Evolutionary conservation across 2,329 filamentous ascomycete species (phyloP).

Genomic region (Coniochaeta pulveracea): DNA sequence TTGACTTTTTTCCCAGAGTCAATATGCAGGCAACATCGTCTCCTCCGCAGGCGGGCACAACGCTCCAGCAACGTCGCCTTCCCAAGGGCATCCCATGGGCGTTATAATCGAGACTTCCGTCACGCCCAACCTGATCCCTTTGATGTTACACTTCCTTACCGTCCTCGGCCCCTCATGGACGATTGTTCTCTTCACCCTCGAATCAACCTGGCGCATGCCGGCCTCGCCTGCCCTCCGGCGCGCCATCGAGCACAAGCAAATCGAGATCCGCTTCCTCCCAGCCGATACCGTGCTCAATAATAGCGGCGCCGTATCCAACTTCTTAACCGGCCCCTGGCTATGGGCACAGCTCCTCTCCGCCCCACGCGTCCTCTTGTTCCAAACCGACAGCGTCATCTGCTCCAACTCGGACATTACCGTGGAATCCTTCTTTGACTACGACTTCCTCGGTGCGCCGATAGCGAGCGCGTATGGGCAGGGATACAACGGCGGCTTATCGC

Average conservation of each 20-base stretch:
- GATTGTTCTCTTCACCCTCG: constrained; percentile 28
- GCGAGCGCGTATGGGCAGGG: constrained; percentile 10
- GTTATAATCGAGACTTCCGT: constrained; percentile 27
- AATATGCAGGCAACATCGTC: background rate
- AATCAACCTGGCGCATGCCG: constrained; percentile 13
- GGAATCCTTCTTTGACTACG: constrained; percentile 24
- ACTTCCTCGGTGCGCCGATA: constrained; percentile 21
- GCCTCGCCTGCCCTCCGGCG: constrained; percentile 22
- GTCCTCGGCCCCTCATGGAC: constrained; percentile 29
- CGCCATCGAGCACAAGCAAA: constrained; percentile 18
- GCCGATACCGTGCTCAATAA: constrained; percentile 20
- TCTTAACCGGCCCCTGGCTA: constrained; percentile 22
- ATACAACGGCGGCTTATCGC: constrained; percentile 21
- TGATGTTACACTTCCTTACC: constrained; percentile 19
- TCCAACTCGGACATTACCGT: constrained; percentile 14
- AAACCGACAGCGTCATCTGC: constrained; percentile 26
- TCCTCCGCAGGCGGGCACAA: background rate
- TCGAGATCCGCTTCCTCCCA: constrained; percentile 27
- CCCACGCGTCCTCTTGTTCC: constrained; percentile 23
- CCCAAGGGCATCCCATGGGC: no score
- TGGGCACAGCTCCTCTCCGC: constrained; percentile 23
- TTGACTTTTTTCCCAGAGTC: background rate
- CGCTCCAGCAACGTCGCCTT: no score
- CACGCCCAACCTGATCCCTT: constrained; percentile 24
- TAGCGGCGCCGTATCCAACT: constrained; percentile 22